Percentiles rank a stretch among this genome's conserved stretches.
Conservation (phyloP, 1,139 yeast species). For the Insectozyma bohioensis region DNA sequence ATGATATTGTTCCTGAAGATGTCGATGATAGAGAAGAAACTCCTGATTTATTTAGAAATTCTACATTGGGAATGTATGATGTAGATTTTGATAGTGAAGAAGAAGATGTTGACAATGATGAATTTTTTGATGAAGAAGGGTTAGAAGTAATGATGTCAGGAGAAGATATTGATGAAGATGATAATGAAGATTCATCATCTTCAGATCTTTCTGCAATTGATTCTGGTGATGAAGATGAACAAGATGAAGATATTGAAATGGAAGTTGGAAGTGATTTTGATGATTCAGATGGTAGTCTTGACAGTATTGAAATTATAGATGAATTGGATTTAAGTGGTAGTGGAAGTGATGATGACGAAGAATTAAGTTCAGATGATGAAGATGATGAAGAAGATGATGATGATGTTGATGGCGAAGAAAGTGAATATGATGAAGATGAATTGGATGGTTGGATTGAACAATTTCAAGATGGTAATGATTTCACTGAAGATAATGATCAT, state of each 20-base stretch:
- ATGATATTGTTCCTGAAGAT: slow-evolving; percentile 53
- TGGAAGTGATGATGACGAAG: slow-evolving; percentile 27
- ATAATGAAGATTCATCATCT: slow-evolving; percentile 18
- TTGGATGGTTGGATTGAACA: slow-evolving; percentile 48
- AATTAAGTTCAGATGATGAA: slow-evolving; percentile 14
- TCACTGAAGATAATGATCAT: slow-evolving; percentile 15
- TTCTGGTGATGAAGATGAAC: slow-evolving; percentile 21
- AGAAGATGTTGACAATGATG: slow-evolving; percentile 25
- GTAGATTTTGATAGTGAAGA: slow-evolving; percentile 72
- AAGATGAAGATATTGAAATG: slow-evolving; percentile 21
- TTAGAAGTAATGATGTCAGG: slow-evolving; percentile 38
- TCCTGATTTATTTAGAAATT: slow-evolving; percentile 80
- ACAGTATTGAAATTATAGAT: slow-evolving; percentile 43
- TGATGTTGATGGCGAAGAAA: slow-evolving; percentile 30
- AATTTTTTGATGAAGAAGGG: slow-evolving; percentile 35
- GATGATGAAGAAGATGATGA: slow-evolving; percentile 24
- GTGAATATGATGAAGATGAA: slow-evolving; percentile 42
- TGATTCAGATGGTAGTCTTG: slow-evolving; percentile 24
- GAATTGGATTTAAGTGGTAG: slow-evolving; percentile 36
- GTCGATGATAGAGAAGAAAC: slow-evolving; percentile 74
- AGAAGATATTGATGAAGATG: slow-evolving; percentile 29
- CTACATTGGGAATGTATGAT: slow-evolving; percentile 93
- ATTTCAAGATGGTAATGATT: slow-evolving; percentile 29
- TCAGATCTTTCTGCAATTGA: slow-evolving; percentile 30
- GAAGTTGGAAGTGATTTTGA: slow-evolving; percentile 17